phyloP scores from a whole-genome alignment of 352 stramenopile genomes.

The Phytophthora kernoviae region DNA sequence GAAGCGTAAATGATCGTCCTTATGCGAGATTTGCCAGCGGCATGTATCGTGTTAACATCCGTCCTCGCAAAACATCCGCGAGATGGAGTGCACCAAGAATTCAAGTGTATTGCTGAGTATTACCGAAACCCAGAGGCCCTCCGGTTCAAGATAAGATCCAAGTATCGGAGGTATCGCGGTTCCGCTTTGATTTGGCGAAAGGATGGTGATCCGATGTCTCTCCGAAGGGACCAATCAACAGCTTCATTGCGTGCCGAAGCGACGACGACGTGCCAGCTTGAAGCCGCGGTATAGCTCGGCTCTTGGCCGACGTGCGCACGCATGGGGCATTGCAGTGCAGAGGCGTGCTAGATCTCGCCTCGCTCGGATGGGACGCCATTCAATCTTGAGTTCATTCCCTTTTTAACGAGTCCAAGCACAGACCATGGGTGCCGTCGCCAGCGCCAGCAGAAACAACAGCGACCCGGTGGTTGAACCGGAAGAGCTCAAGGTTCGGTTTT shows the following conservation, averaged over 20 bases:
- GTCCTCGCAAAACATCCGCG: too few species aligned
- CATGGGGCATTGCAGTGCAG: not conserved
- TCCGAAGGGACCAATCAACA: constrained; percentile 18
- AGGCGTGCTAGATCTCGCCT: too few species aligned
- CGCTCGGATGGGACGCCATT: not conserved
- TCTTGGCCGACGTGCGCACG: not conserved
- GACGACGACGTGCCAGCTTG: constrained; percentile 23
- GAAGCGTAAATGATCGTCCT: too few species aligned
- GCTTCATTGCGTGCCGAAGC: constrained; percentile 13
- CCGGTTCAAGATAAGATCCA: too few species aligned
- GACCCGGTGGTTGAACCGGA: constrained; percentile 8
- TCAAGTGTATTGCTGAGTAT: too few species aligned
- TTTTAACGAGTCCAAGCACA: constrained; percentile 19
- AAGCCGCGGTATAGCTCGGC: too few species aligned
- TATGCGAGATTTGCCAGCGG: too few species aligned
- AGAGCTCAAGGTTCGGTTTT: constrained; percentile 31
- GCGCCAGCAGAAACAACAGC: constrained; percentile 18
- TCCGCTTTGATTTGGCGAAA: constrained; percentile 2
- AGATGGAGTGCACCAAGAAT: too few species aligned
- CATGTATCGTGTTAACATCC: too few species aligned
- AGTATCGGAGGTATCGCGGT: constrained; percentile 7
- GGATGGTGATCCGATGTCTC: constrained; percentile 18
- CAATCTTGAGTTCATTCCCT: constrained; percentile 18
- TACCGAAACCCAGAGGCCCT: too few species aligned
- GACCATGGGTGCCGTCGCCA: constrained; percentile 23